Conservation (phyloP, 1,284 basidiomycete species). For the Microbotryomycetes sp. region DNA sequence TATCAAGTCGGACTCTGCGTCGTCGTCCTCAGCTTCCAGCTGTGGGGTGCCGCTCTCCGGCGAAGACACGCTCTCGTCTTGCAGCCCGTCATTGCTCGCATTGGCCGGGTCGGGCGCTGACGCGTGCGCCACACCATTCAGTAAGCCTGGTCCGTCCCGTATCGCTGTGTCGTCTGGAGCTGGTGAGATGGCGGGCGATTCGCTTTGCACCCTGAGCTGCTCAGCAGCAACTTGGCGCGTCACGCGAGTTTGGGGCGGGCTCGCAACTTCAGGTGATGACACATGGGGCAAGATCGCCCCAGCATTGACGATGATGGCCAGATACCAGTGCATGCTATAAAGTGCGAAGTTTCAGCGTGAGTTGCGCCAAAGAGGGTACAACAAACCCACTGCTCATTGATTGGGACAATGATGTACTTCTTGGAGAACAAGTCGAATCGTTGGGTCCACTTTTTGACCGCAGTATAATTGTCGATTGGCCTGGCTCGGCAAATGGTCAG, state of each 20-base stretch:
- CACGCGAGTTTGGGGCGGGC: not conserved
- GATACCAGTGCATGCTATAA: constrained; percentile 86
- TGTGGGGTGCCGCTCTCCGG: no score
- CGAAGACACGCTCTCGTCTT: no score
- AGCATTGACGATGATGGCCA: constrained; percentile 86
- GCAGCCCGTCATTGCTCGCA: no score
- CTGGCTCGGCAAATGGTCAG: not conserved
- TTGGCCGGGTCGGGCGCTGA: no score
- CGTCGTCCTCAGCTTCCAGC: no score
- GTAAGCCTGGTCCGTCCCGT: no score
- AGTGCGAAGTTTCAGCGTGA: not conserved
- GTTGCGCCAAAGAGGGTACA: not conserved
- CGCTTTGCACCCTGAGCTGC: no score
- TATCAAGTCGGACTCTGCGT: no score
- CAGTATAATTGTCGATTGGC: constrained; percentile 57
- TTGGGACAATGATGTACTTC: constrained; percentile 86
- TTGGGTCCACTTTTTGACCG: constrained; percentile 89
- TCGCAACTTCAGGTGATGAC: not conserved
- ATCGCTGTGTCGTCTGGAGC: no score
- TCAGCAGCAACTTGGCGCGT: no score
- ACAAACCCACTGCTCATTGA: constrained; percentile 77
- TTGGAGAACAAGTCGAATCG: constrained; percentile 77
- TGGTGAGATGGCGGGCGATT: no score
- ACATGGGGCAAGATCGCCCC: constrained; percentile 42
- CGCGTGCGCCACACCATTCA: no score